phyloP scores from a whole-genome alignment of 441 rosid genomes.

The Geranium incanum region DNA sequence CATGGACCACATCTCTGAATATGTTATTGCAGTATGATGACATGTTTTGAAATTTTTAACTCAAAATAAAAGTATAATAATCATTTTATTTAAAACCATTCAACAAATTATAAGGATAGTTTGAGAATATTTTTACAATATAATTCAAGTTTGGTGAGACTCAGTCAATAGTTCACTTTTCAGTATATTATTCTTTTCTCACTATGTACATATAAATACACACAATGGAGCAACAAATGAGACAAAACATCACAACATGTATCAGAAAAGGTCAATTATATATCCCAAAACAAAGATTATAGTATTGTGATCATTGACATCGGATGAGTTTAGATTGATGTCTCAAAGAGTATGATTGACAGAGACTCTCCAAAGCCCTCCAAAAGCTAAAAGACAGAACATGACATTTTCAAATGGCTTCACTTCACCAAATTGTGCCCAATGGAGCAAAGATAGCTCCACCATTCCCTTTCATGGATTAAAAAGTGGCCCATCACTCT shows the following conservation, averaged over 20 bases:
- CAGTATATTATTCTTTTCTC: too few species aligned
- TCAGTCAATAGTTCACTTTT: too few species aligned
- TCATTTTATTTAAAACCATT: too few species aligned
- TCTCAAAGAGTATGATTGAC: not conserved
- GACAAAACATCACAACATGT: not conserved
- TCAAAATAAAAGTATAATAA: too few species aligned
- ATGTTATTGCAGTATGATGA: too few species aligned
- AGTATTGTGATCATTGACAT: not conserved
- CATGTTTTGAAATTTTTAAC: too few species aligned
- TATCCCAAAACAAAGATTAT: not conserved
- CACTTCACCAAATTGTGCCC: constrained; percentile 21
- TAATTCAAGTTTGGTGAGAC: too few species aligned
- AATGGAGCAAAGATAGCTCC: constrained; percentile 10
- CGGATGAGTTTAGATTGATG: not conserved
- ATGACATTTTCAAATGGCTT: constrained; percentile 16
- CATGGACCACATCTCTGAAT: too few species aligned
- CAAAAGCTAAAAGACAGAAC: constrained; percentile 15
- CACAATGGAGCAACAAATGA: not conserved
- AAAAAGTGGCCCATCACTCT: not conserved
- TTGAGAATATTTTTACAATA: too few species aligned
- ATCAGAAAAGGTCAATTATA: not conserved
- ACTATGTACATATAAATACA: too few species aligned
- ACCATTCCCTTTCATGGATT: constrained; percentile 11
- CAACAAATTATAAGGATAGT: too few species aligned
- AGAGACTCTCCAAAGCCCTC: constrained; percentile 12